Conservation (phyloP, 768 basidiomycete genomes). For the Lactifluus hygrophoroides region DNA sequence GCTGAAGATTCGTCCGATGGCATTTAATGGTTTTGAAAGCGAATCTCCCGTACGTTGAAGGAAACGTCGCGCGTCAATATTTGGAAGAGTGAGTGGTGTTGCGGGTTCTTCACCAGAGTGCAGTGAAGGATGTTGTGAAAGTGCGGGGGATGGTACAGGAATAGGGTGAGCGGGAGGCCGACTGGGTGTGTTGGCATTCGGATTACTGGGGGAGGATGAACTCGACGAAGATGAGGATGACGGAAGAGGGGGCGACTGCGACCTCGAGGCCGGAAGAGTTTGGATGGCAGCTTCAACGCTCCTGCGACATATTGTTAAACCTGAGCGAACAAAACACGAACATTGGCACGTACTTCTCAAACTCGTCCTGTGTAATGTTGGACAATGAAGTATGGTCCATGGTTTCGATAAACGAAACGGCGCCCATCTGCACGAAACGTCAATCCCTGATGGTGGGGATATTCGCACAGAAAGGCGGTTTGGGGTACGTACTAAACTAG, state of each 20-base stretch:
- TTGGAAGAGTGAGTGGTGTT: conserved; percentile 58
- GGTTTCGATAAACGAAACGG: conserved; percentile 94
- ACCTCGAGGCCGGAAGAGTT: conserved; percentile 33
- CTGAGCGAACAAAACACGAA: background rate
- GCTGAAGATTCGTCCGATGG: conserved; percentile 80
- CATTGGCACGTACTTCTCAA: conserved; percentile 52
- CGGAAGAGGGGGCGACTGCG: conserved; percentile 27
- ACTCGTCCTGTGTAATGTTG: conserved; percentile 90
- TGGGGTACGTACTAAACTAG: conserved; percentile 69
- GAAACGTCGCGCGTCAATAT: conserved; percentile 68
- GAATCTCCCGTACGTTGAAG: conserved; percentile 87
- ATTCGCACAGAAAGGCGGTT: background rate
- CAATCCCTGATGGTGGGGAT: background rate
- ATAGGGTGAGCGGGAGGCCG: conserved; percentile 17
- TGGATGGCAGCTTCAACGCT: conserved; percentile 58
- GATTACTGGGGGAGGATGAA: conserved; percentile 27
- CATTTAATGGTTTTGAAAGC: conserved; percentile 84
- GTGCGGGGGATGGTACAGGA: conserved; percentile 13
- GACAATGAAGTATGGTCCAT: conserved; percentile 95
- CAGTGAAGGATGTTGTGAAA: conserved; percentile 24
- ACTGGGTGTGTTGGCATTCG: background rate
- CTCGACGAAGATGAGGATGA: conserved; percentile 25
- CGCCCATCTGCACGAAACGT: conserved; percentile 62
- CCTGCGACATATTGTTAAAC: conserved; percentile 21
- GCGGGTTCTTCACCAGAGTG: conserved; percentile 88